Base-by-base conservation (phyloP, 257 asterid genomes). In the Nicotiana benthamiana region DNA sequence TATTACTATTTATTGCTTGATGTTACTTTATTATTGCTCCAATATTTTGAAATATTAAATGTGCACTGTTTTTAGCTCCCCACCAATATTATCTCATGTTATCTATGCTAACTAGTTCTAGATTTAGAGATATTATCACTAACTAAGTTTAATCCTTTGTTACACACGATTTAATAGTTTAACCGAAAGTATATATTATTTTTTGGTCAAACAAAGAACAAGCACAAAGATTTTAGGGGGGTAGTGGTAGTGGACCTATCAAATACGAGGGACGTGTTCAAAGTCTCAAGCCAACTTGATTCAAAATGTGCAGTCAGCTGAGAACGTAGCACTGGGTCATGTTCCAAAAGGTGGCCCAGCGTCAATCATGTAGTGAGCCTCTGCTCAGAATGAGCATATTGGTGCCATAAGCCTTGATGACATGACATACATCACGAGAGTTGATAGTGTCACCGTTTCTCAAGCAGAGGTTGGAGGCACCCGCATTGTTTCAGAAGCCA, bases 211-310 rank as follows among this genome's bases (percentile, higher is more conserved):
- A n/a, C n/a, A n/a, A n/a, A 28, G 32, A 28, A 28, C 32, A 34
- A 32, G 6, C 36, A 34, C 40, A 34, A 34, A 34, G 36, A 32
- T 6, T 5, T 34, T 1, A 34, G 40, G 40, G 1, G 5, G 40
- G 40, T 34, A 34, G 40, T 34, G 7, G 36, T 4, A 32, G 40
- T 34, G 40, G 75, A 30, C 75, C 89, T 8, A 80, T 92, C 34
- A 89, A 67, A 68, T 92, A 92, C 46, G 94, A n/a, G 97, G 11
- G 95, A 92, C 70, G 87, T 94, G 1, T 92, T 94, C 59, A 3
- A 74, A 1, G 94, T 94, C 75, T 84, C 94, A 1, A 95, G 91
- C 32, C 52, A 88, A 53, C 54, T 91, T 7, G 92, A 92, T 32
- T 79, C 92, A 3, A 79, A 90, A 36, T 85, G 80, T 93, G 82